Conservation (phyloP, 2,329 filamentous ascomycete genomes). For the Colletotrichum falcatum region DNA sequence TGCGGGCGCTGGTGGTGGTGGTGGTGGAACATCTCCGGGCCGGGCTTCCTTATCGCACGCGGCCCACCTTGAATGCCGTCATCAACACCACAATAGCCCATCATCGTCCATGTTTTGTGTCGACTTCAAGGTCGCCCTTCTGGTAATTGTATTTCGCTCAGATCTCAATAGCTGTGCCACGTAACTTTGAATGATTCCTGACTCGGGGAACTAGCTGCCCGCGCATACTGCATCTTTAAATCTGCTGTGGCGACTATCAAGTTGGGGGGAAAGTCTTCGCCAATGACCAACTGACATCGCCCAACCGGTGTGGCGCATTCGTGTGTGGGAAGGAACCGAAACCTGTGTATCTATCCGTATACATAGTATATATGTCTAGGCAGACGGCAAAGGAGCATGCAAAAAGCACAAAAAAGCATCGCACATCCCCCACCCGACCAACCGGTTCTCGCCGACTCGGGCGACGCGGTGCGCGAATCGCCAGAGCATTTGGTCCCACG, state of each 20-base stretch:
- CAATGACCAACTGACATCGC: neutral
- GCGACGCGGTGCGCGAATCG: too few relatives aligned
- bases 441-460: neutral
- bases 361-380: too few relatives aligned
- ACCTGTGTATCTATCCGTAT: neutral
- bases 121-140: neutral
- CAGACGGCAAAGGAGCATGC: neutral
- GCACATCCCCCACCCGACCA: neutral
- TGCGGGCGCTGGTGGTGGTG: constrained; percentile 24
- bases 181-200: neutral
- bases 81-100: neutral
- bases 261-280: neutral
- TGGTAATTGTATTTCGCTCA: neutral
- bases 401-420: neutral
- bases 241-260: neutral
- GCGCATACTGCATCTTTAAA: neutral
- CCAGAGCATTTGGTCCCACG: too few relatives aligned
- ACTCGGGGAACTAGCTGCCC: neutral
- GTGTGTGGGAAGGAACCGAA: neutral
- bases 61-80: neutral
- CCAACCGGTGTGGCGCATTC: neutral
- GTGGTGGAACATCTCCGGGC: constrained; percentile 35
- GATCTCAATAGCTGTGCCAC: neutral
- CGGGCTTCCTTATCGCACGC: constrained; percentile 25
- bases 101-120: neutral